Base-by-base conservation (phyloP, 1,139 yeast genomes). In the Kodamaea arcana region DNA sequence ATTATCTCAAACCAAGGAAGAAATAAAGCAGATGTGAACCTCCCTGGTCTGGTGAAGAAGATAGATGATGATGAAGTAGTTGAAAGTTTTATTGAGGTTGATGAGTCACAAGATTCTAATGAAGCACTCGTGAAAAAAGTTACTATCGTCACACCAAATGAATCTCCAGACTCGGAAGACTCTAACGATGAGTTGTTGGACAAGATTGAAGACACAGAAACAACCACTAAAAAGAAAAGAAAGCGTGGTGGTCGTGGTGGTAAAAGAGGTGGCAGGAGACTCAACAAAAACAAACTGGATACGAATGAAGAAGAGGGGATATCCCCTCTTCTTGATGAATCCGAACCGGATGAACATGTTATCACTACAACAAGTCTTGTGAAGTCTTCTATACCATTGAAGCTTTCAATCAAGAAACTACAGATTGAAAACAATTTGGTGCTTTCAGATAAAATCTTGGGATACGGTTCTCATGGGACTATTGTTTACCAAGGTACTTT, bases 391-490 rank as follows among this genome's bases (percentile, higher is more conserved):
- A 40, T 24, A 27, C 55, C 35, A 28, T 40, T 29, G 30, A 52
- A 35, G 26, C 39, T 43, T 9, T 53, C 58, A 10, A 37, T 48
- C 24, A 65, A 60, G 47, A 64, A 58, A 42, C 56, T 68, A 14
- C 72, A 66, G 40, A 63, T 67, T 31, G 73, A 68, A 40, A 78
- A 75, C 36, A 80, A 78, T 35, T 60, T 87, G 40, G 62, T 72
- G 0, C 77, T 90, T 2, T 78, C 94, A 0, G 84, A 84, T 45
- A 78, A 75, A 29, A 73, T 88, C 16, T 62, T 92, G 32, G 98
- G 99, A 1, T 87, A 86, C 54, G 99, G 99, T 1, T 87, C 97
- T 1, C 96, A 92, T 51, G 98, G 98, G 21, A 92, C 98, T 0
- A 88, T 90, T 18, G 98, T 92, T 1, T 87, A 80, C 55, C 78